Evolutionary conservation across 805 yeast species (phyloP).

Genomic region (Yarrowia sp.): DNA sequence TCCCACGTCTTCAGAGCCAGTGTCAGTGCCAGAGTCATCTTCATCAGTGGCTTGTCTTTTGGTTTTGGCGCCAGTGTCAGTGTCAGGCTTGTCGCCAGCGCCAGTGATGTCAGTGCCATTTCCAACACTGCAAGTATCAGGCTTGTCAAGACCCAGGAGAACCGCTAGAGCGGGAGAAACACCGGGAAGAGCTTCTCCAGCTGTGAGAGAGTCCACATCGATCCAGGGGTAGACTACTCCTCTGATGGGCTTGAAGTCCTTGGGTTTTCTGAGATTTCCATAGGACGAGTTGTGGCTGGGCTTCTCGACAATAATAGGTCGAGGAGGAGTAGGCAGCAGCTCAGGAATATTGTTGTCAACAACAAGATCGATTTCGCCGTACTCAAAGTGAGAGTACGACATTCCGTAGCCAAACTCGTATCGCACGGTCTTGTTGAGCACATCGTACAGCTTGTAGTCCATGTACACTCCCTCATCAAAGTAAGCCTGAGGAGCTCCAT

Average conservation of each 20-base stretch:
- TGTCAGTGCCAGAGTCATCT: background rate
- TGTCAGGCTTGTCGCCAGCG: background rate
- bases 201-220: constrained; percentile 46
- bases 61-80: background rate
- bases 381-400: constrained; percentile 57
- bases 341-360: constrained; percentile 56
- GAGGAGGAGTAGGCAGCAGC: constrained; percentile 53
- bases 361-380: constrained; percentile 51
- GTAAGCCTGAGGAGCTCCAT: constrained; percentile 51
- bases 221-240: constrained; percentile 59
- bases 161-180: background rate
- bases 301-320: background rate
- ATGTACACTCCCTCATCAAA: constrained; percentile 56
- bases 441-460: constrained; percentile 66
- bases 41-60: background rate
- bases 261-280: background rate
- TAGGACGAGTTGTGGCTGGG: background rate
- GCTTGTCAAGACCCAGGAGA: background rate
- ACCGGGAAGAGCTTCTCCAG: constrained; percentile 13
- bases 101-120: background rate
- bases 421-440: constrained; percentile 62
- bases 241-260: constrained; percentile 43
- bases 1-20: background rate
- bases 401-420: constrained; percentile 70
- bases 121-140: background rate